Conservation (phyloP, 139 green algal species). For the Tetradesmus obliquus region DNA sequence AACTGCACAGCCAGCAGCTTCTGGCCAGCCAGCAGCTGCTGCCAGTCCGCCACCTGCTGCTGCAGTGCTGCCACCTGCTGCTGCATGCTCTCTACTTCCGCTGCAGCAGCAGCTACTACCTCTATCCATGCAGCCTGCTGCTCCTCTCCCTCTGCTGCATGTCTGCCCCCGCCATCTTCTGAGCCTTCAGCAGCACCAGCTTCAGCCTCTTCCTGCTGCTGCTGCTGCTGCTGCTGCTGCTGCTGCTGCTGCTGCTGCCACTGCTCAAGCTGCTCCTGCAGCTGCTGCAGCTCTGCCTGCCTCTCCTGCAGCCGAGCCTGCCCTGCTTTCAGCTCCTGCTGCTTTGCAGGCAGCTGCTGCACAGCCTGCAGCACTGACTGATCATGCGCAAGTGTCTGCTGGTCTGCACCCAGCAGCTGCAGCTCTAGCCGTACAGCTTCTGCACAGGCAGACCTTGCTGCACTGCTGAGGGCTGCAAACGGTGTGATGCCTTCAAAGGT, state of each 20-base stretch:
- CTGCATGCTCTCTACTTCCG: background rate
- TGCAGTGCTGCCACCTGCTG: background rate
- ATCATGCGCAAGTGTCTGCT: background rate
- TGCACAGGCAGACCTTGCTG: background rate
- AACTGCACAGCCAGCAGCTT: conserved; percentile 33
- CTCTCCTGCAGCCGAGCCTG: background rate
- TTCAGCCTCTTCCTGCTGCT: background rate
- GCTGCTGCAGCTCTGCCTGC: background rate
- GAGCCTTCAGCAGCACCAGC: background rate
- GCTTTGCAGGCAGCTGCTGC: background rate
- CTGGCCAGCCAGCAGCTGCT: background rate
- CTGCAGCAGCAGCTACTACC: background rate
- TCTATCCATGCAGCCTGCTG: background rate
- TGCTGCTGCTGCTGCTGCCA: background rate
- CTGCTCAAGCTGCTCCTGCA: background rate
- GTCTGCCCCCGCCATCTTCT: background rate
- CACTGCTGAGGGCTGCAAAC: background rate
- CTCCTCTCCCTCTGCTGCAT: background rate
- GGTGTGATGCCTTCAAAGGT: background rate
- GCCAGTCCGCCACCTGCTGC: background rate
- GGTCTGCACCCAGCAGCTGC: background rate
- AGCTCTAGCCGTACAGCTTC: background rate
- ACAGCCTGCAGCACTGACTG: background rate
- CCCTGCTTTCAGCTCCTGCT: background rate
- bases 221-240: background rate